These are phyloP conservation scores for Aureobasidium sp. DNA, from an alignment of 2,329 filamentous ascomycete species.

Conservation along the genomic window DNA sequence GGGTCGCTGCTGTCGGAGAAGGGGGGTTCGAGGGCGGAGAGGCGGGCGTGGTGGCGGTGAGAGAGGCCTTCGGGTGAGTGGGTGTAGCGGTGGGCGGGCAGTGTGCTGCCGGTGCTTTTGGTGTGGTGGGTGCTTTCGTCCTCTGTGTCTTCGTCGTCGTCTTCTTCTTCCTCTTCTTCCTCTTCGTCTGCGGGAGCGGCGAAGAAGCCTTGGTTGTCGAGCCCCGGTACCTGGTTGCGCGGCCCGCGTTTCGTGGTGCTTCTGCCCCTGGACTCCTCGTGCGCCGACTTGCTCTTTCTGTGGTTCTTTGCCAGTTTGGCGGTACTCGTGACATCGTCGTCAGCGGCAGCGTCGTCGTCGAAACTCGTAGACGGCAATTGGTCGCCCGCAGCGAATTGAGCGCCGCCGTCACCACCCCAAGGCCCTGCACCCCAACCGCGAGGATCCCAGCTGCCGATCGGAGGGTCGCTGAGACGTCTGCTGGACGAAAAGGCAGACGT, in stretches of 20 bases:
- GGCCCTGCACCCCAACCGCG: constrained; percentile 50
- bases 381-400: constrained; percentile 20
- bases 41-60: not conserved
- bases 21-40: constrained; percentile 7
- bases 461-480: constrained; percentile 42
- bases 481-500: constrained; percentile 81
- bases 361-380: constrained; percentile 28
- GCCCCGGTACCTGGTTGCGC: constrained; percentile 7
- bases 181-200: not conserved
- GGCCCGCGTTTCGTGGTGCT: constrained; percentile 4
- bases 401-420: constrained; percentile 30
- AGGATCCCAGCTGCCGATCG: constrained; percentile 64
- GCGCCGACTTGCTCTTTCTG: constrained; percentile 55
- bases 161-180: not conserved
- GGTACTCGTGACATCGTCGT: constrained; percentile 12
- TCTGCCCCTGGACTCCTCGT: constrained; percentile 53
- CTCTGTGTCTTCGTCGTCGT: not conserved
- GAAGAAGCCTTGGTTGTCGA: constrained; percentile 13
- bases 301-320: constrained; percentile 19
- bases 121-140: not conserved
- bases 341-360: constrained; percentile 16
- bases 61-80: constrained; percentile 14
- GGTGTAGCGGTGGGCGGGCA: constrained; percentile 32
- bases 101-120: constrained; percentile 12
- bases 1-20: constrained; percentile 13